Percentiles rank a stretch among this genome's conserved stretches.
phyloP scores from a whole-genome alignment of 2,329 filamentous ascomycete genomes.

The Aspergillus brunneoviolaceus region DNA sequence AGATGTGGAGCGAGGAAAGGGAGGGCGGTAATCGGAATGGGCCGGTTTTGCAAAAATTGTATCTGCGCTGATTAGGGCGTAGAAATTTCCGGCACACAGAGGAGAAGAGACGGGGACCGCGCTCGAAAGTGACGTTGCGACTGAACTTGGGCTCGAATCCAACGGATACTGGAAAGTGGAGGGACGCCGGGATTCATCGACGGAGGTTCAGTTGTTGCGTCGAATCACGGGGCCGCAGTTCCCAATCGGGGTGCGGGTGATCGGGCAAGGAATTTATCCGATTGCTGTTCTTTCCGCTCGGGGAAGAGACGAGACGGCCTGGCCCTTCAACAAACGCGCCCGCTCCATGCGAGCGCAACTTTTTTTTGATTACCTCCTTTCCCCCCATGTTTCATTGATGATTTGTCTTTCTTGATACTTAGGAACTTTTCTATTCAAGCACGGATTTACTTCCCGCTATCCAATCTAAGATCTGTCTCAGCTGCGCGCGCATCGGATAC shows the following conservation, averaged over 20 bases:
- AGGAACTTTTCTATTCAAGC: neutral
- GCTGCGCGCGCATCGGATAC: neutral
- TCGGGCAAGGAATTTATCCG: slow-evolving; percentile 18
- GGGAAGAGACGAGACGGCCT: neutral
- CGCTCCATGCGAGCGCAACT: neutral
- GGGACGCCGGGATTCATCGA: slow-evolving; percentile 11
- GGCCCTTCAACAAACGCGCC: neutral
- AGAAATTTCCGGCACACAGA: neutral
- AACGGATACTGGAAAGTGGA: slow-evolving; percentile 21
- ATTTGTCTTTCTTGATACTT: neutral
- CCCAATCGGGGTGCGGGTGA: slow-evolving; percentile 25
- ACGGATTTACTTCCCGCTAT: neutral
- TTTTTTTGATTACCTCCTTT: neutral
- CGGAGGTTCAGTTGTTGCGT: slow-evolving; percentile 7
- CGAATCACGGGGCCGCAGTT: slow-evolving; percentile 40
- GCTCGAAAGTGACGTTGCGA: slow-evolving; percentile 17
- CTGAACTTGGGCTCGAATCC: neutral
- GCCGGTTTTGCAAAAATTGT: neutral
- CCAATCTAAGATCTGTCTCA: slow-evolving; percentile 1
- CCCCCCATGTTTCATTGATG: neutral
- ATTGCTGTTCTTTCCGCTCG: neutral
- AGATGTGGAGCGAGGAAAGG: slow-evolving; percentile 16
- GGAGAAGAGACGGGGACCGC: slow-evolving; percentile 8
- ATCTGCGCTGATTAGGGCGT: too few species aligned
- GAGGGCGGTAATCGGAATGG: slow-evolving; percentile 2